Conservation (phyloP, 1,284 basidiomycete genomes). For the Entoloma clypeatum region DNA sequence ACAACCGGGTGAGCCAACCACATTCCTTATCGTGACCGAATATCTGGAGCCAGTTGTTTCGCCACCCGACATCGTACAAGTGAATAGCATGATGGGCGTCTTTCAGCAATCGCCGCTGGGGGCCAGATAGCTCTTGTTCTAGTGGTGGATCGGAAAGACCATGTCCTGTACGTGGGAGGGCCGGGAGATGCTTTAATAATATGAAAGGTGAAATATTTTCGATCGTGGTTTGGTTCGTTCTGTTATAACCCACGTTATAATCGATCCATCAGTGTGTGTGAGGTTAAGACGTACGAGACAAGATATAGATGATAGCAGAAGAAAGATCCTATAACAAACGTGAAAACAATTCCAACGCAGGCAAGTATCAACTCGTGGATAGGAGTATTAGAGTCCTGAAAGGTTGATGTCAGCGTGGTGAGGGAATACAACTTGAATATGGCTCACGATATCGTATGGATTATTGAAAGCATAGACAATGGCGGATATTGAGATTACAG, state of each 20-base stretch:
- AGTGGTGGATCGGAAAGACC: slow-evolving; percentile 60
- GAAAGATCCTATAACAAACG: slow-evolving; percentile 74
- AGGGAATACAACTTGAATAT: neutral
- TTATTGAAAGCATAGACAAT: slow-evolving; percentile 67
- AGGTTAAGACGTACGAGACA: slow-evolving; percentile 52
- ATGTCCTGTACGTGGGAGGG: slow-evolving; percentile 46
- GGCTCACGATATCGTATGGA: slow-evolving; percentile 54
- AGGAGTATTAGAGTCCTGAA: slow-evolving; percentile 61
- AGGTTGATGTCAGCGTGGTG: slow-evolving; percentile 5
- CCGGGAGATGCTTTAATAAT: slow-evolving; percentile 65
- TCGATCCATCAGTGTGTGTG: no score
- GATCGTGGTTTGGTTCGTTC: slow-evolving; percentile 84
- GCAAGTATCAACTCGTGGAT: slow-evolving; percentile 69
- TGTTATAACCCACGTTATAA: no score
- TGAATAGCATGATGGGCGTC: slow-evolving; percentile 64
- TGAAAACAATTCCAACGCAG: slow-evolving; percentile 59
- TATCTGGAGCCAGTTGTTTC: slow-evolving; percentile 64
- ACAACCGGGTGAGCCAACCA: slow-evolving; percentile 50
- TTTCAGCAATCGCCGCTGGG: slow-evolving; percentile 65
- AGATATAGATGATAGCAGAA: slow-evolving; percentile 78
- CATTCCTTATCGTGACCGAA: slow-evolving; percentile 51
- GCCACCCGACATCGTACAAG: slow-evolving; percentile 77
- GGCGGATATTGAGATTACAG: slow-evolving; percentile 51
- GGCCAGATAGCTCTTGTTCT: slow-evolving; percentile 73
- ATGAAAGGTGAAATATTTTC: slow-evolving; percentile 78